These are phyloP conservation scores for Sonneratia caseolaris DNA, from an alignment of 345 rosid species.

Conservation along the genomic window DNA sequence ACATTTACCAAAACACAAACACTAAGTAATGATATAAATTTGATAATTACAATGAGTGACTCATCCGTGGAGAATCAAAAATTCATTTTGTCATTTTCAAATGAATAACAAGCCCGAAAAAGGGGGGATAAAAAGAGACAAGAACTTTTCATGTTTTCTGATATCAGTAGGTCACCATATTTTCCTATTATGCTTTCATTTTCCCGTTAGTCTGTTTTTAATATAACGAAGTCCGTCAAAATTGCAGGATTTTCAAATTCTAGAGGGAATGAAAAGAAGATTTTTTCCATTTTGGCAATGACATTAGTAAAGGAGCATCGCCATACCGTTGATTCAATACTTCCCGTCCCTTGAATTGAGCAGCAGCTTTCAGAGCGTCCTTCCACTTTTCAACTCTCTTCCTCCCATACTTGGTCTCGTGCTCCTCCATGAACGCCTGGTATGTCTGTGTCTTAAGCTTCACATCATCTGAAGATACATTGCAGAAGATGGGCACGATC, in stretches of 20 bases:
- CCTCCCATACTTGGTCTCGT: not conserved
- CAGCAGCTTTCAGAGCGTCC: not conserved
- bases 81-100: no score
- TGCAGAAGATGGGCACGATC: conserved; percentile 2
- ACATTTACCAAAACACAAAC: no score
- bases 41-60: no score
- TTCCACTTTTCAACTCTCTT: not conserved
- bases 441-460: not conserved
- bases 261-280: not conserved
- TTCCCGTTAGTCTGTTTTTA: no score
- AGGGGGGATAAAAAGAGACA: no score
- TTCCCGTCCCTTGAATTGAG: not conserved
- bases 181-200: no score
- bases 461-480: not conserved
- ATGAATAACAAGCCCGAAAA: no score
- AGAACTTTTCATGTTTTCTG: no score
- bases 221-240: no score
- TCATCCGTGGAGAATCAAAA: no score
- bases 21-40: no score
- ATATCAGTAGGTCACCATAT: no score
- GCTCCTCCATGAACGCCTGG: not conserved
- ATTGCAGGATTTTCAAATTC: not conserved
- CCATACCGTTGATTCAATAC: not conserved
- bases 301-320: not conserved
- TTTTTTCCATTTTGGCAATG: not conserved